Evolutionary conservation across 352 stramenopile species (phyloP).

Genomic region (Phytopythium delawarense): DNA sequence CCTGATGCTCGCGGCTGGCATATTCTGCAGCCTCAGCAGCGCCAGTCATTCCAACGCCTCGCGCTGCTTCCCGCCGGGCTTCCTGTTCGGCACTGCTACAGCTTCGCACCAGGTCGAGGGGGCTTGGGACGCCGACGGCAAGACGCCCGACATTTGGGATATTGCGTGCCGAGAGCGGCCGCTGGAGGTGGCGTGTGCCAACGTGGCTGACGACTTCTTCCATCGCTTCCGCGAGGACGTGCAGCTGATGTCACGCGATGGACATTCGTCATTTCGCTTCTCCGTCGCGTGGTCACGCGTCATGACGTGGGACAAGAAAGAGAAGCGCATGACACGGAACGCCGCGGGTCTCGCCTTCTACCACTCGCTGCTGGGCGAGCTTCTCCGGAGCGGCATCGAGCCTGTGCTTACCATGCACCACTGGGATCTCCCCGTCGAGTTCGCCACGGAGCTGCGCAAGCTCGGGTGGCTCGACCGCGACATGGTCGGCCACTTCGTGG

Average conservation of each 20-base stretch:
- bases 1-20: not conserved
- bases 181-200: not conserved
- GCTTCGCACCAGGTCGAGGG: constrained; percentile 6
- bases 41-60: not conserved
- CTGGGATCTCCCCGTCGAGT: constrained; percentile 3
- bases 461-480: constrained; percentile 2
- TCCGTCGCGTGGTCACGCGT: constrained; percentile 88
- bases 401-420: constrained; percentile 52
- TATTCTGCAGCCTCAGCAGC: too few relatives aligned
- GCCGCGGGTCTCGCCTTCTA: constrained; percentile 81
- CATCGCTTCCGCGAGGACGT: constrained; percentile 89
- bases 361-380: constrained; percentile 7
- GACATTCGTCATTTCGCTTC: constrained; percentile 86
- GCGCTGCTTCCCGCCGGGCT: not conserved
- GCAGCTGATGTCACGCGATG: constrained; percentile 81
- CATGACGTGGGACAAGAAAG: constrained; percentile 59
- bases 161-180: not conserved
- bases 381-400: not conserved
- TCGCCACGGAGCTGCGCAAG: not conserved
- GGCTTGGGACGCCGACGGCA: not conserved
- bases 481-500: not conserved
- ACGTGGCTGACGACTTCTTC: constrained; percentile 84
- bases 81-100: constrained; percentile 3
- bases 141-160: constrained; percentile 2
- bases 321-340: constrained; percentile 57